Evolutionary conservation across 2,329 filamentous ascomycete species (phyloP).

Genomic region (Akanthomyces lecanii): DNA sequence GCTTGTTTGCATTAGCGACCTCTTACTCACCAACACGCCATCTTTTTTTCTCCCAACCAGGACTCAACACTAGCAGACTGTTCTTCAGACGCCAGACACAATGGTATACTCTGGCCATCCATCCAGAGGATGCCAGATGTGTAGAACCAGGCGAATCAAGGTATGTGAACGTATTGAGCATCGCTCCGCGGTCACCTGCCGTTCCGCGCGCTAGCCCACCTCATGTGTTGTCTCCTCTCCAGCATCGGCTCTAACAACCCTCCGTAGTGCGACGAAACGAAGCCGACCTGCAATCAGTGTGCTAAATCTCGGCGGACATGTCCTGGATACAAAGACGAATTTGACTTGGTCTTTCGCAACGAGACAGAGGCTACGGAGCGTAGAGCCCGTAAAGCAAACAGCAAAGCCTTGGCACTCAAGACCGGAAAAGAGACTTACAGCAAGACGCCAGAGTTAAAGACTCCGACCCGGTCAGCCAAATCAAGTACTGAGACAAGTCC

Average conservation of each 20-base stretch:
- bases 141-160: slow-evolving; percentile 68
- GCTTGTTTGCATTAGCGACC: neutral
- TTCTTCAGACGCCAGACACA: slow-evolving; percentile 20
- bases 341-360: slow-evolving; percentile 68
- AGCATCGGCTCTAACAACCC: neutral
- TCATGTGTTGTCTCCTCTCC: neutral
- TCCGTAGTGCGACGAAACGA: slow-evolving; percentile 61
- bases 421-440: slow-evolving; percentile 26
- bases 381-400: slow-evolving; percentile 54
- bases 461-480: slow-evolving; percentile 19
- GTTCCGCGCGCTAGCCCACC: neutral
- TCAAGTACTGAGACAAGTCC: slow-evolving; percentile 21
- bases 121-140: slow-evolving; percentile 69
- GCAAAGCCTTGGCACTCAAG: slow-evolving; percentile 41
- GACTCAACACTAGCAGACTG: neutral
- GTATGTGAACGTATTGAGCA: slow-evolving; percentile 37
- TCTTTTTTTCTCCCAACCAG: neutral
- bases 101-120: slow-evolving; percentile 67
- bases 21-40: neutral
- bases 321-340: slow-evolving; percentile 66
- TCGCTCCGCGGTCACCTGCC: neutral
- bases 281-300: slow-evolving; percentile 62
- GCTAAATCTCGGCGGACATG: slow-evolving; percentile 59
- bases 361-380: slow-evolving; percentile 65
- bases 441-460: neutral